Conservation (phyloP, 305 asterid genomes). For the Rubia peregrina region DNA sequence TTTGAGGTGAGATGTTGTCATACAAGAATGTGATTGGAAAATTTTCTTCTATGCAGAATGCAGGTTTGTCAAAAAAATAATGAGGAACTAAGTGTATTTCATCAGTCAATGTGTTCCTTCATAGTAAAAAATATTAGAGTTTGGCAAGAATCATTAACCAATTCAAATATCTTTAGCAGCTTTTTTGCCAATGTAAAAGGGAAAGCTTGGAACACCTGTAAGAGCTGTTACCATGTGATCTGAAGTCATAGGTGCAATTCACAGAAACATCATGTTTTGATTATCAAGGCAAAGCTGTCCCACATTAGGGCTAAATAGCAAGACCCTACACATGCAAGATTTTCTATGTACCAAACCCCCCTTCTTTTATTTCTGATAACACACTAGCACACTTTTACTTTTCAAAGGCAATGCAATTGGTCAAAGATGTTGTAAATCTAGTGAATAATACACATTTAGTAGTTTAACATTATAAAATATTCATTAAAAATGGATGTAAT, state of each 20-base stretch:
- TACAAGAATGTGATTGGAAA: background rate
- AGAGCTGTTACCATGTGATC: slow-evolving; percentile 2
- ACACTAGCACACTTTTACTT: background rate
- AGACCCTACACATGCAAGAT: background rate
- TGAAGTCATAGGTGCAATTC: background rate
- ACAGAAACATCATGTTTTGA: background rate
- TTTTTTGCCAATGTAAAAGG: background rate
- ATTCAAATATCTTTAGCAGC: background rate
- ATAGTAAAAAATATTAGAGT: no score
- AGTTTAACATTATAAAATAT: background rate
- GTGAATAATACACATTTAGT: background rate
- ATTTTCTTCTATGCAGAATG: background rate
- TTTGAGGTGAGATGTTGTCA: background rate
- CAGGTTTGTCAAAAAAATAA: background rate
- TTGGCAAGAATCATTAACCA: background rate
- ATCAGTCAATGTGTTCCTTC: background rate
- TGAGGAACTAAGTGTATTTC: background rate
- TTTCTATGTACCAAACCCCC: background rate
- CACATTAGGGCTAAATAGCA: background rate
- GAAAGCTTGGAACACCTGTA: background rate
- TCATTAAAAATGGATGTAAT: background rate
- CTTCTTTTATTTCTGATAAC: background rate
- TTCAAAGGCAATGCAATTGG: background rate
- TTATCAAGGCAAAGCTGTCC: background rate
- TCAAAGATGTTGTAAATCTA: background rate